These are phyloP conservation scores for Chrysoporthe austroafricana DNA, from an alignment of 2,329 filamentous ascomycete genomes.

Conservation along the genomic window DNA sequence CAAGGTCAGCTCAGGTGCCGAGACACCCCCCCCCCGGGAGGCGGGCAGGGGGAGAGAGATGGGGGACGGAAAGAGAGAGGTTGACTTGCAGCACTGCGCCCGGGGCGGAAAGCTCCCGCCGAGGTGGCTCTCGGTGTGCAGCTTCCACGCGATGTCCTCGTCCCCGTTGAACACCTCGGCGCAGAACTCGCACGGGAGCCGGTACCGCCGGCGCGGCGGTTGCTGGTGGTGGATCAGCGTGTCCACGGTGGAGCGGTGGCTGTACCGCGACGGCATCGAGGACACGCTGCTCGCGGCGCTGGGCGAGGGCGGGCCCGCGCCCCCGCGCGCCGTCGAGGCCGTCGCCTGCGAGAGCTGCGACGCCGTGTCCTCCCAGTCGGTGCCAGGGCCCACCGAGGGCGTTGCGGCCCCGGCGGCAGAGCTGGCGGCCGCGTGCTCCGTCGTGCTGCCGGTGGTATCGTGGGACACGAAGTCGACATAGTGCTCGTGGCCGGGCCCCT, in stretches of 20 bases:
- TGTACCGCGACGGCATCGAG: conserved; percentile 7
- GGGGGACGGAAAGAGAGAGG: not conserved
- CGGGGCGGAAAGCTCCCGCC: conserved; percentile 38
- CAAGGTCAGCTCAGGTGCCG: conserved; percentile 14
- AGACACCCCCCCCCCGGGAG: no score
- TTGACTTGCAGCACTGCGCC: conserved; percentile 20
- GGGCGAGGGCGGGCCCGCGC: not conserved
- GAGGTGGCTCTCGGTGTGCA: conserved; percentile 48
- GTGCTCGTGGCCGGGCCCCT: not conserved
- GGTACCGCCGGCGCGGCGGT: conserved; percentile 1
- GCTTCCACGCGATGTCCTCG: conserved; percentile 48
- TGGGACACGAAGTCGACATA: not conserved
- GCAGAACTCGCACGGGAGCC: conserved; percentile 57
- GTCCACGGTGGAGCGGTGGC: conserved; percentile 7
- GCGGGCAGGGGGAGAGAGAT: no score
- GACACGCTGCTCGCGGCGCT: not conserved
- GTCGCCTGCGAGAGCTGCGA: conserved; percentile 1
- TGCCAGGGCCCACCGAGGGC: not conserved
- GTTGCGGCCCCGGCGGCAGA: not conserved
- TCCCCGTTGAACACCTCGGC: conserved; percentile 41
- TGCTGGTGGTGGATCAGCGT: conserved; percentile 13
- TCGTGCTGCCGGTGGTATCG: not conserved
- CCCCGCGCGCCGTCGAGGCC: not conserved
- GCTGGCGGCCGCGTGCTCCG: not conserved
- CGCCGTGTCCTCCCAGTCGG: conserved; percentile 3